Evolutionary conservation across 805 yeast genomes (phyloP).

Genomic region (Candida nitratophila): DNA sequence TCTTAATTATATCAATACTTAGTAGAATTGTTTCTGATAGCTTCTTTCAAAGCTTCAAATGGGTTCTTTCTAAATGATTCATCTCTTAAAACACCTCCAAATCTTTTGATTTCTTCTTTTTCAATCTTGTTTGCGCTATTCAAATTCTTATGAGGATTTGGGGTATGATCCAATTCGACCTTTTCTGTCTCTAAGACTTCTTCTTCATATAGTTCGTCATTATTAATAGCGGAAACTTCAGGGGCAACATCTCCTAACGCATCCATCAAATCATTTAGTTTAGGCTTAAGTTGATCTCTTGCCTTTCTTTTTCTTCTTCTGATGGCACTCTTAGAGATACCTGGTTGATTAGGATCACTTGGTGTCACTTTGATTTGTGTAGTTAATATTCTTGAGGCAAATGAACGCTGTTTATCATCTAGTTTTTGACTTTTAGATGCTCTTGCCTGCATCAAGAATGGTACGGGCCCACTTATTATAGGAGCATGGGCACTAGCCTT

Average conservation of each 20-base stretch:
- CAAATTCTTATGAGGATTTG: conserved; percentile 23
- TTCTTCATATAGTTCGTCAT: conserved; percentile 4
- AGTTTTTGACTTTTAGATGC: conserved; percentile 49
- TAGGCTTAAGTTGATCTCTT: conserved; percentile 59
- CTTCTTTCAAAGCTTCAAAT: conserved; percentile 56
- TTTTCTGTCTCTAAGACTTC: conserved; percentile 18
- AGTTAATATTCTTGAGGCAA: conserved; percentile 24
- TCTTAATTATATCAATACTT: conserved; percentile 4
- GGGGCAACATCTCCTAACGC: conserved; percentile 32
- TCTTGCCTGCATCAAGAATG: conserved; percentile 47
- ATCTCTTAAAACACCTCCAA: conserved; percentile 50
- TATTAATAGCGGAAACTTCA: no score
- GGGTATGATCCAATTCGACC: conserved; percentile 27
- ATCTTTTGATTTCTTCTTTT: conserved; percentile 49
- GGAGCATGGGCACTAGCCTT: conserved; percentile 17
- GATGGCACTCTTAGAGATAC: conserved; percentile 58
- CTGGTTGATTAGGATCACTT: conserved; percentile 29
- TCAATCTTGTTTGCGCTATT: conserved; percentile 50
- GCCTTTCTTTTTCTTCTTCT: conserved; percentile 58
- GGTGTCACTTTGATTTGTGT: conserved; percentile 26
- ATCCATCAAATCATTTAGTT: conserved; percentile 54
- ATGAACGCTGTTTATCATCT: conserved; percentile 20
- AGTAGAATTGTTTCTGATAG: conserved; percentile 31
- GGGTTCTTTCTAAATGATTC: conserved; percentile 51
- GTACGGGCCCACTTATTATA: conserved; percentile 17